Base-by-base conservation (phyloP, 2,329 filamentous ascomycete species). In the Ophiostoma pallidulum region DNA sequence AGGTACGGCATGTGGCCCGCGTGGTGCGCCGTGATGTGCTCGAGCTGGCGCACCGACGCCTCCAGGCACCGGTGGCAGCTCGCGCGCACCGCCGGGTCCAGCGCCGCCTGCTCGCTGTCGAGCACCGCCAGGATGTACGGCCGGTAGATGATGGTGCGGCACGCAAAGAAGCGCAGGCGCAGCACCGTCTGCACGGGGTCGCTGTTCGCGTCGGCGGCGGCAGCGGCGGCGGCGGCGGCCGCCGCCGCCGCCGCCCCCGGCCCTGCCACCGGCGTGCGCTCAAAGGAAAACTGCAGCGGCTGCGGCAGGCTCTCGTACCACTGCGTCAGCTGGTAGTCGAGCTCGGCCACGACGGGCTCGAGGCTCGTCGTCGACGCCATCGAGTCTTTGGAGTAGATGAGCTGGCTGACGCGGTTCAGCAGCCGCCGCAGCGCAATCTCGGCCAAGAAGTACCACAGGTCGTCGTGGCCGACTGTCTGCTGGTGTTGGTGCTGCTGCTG, bases 401-500 rank as follows among this genome's bases (percentile, higher is more conserved):
- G 77, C 60, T 88, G 83, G 66, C 82, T 87, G 57, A 87, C 84
- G 50, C 84, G 75, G 61, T 89, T 89, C 55, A 91, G 73, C 4
- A 92, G 74, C 48, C 86, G 73, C 39, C 86, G 77, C 12, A 92
- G 69, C 4, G 85, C 86, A 53, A 92, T 90, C 58, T 91, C 86
- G 32, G 86, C 86, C 26, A 91, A 68, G 57, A 91, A 91, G 59
- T 92, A 92, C 85, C 86, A 91, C 13, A 91, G 69, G 50, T 91
- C 85, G 57, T 91, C 86, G 41, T 79, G 76, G 12, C 83, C 84
- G 8, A 80, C 77, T 20, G 52, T 48, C 53, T 77, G 75, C 8
- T 71, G 69, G 53, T n/a, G n/a, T n/a, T n/a, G n/a, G n/a, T n/a
- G n/a, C n/a, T n/a, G n/a, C n/a, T n/a, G n/a, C n/a, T n/a, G n/a